A percentile compares a stretch with the other conserved stretches of the same genome.
Conservation (phyloP, 2,329 filamentous ascomycete species). For the Grosmannia huntii region DNA sequence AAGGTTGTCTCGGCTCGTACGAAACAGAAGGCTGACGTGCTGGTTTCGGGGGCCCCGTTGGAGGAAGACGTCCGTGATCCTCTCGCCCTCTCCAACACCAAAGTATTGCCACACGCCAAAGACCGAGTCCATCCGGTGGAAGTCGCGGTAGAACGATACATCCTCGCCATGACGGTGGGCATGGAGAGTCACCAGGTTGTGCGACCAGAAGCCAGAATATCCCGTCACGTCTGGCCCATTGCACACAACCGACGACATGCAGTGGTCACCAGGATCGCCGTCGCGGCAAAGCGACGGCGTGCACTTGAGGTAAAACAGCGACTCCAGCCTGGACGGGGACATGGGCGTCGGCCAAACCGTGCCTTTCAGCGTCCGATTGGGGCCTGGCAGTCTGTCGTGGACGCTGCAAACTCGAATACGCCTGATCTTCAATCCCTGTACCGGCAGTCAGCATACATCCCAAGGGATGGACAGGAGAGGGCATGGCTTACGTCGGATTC, state of each 20-base stretch:
- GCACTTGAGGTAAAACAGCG: neutral
- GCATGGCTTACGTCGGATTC: neutral
- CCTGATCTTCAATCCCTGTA: neutral
- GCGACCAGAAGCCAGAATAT: neutral
- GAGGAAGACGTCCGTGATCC: neutral
- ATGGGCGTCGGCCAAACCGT: neutral
- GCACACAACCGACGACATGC: neutral
- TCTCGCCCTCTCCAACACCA: neutral
- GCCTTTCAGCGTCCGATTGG: neutral
- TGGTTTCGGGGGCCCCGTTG: neutral
- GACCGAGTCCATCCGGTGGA: neutral
- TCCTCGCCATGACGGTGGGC: neutral
- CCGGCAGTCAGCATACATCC: neutral
- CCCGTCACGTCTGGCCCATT: constrained; percentile 1
- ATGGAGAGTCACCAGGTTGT: neutral
- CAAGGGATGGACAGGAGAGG: neutral
- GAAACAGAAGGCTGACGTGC: neutral
- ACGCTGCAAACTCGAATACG: neutral
- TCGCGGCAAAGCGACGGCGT: too few relatives aligned
- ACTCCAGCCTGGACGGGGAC: neutral
- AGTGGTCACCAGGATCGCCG: neutral
- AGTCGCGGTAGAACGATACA: neutral
- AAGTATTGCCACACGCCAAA: neutral
- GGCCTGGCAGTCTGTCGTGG: neutral
- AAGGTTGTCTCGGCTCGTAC: neutral